Base-by-base conservation (phyloP, 371 early-diverging fungal species). In the Mortierella sp. region DNA sequence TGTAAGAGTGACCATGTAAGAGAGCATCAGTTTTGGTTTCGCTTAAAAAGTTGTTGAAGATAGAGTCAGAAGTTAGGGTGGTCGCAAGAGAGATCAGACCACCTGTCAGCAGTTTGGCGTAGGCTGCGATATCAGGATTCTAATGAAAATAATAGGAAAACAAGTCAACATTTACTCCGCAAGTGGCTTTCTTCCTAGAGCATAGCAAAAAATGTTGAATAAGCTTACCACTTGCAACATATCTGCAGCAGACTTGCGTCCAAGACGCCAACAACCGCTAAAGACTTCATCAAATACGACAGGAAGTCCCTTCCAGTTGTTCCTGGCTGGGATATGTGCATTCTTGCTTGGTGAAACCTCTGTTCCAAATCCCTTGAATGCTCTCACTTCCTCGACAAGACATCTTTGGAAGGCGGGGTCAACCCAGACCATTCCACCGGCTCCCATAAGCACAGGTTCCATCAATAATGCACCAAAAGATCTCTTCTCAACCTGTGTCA, bases 251-350 rank as follows among this genome's bases (percentile, higher is more conserved):
- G 90, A 84, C 62, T 85, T 79, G 39, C 87, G 83, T 24, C 95
- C 95, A 3, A 94, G 85, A 54, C 96, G 86, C 84, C 91, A 92
- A 87, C 94, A 89, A 12, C 96, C 96, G 47, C 91, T 88, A 84
- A 95, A 95, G 20, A 95, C 93, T 79, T 96, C 96, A 85, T 96
- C 96, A 83, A 92, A 92, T 39, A 96, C 90, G 6, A 95, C 89
- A 45, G 95, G 94, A 18, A 95, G 57, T 30, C 90, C 88, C 73
- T 87, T 78, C 91, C 91, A 91, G 18, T 77, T 75, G 63, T 75
- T 67, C 18, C 70, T 47, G 60, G 71, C 40, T 35, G 75, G 63
- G 6, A 74, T 54, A 40, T 62, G 62, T 6, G 70, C 52, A 2
- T 67, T 67, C 52, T 86, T 84, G 59, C 78, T 84, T 0, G 86